Evolutionary conservation across 129 eudicot genomes (phyloP).

Genomic region (Logfia minima): DNA sequence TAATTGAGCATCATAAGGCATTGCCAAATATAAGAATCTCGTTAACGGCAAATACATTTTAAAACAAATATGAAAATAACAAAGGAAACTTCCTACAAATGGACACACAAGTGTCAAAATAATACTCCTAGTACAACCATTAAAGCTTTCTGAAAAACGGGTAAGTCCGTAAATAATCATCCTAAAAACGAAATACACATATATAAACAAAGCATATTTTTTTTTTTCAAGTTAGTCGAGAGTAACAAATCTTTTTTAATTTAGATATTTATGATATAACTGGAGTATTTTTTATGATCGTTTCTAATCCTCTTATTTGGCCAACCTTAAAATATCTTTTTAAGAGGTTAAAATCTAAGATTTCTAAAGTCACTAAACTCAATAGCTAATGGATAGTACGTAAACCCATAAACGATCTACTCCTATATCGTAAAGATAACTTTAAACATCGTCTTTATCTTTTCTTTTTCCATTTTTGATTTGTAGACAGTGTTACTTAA

Average conservation of each 20-base stretch:
- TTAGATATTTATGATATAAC: too few species aligned
- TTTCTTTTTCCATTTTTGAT: neutral
- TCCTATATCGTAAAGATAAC: neutral
- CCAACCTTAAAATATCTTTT: too few species aligned
- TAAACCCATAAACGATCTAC: too few species aligned
- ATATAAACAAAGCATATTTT: too few species aligned
- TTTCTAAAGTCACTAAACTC: too few species aligned
- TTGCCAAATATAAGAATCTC: neutral
- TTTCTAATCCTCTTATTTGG: too few species aligned
- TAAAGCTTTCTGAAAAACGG: neutral
- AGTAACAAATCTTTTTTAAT: too few species aligned
- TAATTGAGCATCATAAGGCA: neutral
- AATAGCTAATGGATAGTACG: too few species aligned
- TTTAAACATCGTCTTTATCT: neutral
- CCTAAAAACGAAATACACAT: too few species aligned
- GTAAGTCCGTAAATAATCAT: too few species aligned
- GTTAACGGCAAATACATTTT: neutral
- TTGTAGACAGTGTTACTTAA: neutral
- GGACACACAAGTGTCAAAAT: neutral
- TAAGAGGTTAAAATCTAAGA: too few species aligned
- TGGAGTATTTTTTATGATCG: rapidly evolving
- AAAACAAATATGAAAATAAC: neutral
- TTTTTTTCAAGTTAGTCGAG: too few species aligned
- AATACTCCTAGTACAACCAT: neutral
- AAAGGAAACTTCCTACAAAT: neutral